Conservation (phyloP, 306 rosid species). For the Chamaecrista fasciculata region DNA sequence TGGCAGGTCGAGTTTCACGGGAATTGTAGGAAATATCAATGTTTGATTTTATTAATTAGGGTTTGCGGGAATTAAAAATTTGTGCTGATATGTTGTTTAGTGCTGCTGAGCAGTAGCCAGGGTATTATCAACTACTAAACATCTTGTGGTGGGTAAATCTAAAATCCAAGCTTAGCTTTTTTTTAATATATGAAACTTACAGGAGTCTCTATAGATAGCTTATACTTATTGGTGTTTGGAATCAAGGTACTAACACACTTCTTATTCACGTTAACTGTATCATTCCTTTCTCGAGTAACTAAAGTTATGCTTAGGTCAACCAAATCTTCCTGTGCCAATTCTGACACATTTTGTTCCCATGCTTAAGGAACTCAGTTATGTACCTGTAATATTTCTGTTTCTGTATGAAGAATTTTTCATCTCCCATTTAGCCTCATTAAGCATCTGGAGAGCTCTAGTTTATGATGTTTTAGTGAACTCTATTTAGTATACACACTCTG, state of each 20-base stretch:
- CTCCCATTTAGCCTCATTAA: background rate
- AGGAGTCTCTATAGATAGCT: background rate
- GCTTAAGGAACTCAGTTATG: background rate
- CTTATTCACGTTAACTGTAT: background rate
- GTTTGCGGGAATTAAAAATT: background rate
- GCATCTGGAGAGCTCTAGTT: background rate
- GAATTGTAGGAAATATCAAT: background rate
- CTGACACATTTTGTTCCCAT: background rate
- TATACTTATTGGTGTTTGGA: background rate
- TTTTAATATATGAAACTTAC: background rate
- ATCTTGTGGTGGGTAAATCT: background rate
- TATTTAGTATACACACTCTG: background rate
- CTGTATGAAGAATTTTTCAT: slow-evolving; percentile 6
- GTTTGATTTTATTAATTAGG: slow-evolving; percentile 1
- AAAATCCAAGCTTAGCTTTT: slow-evolving; percentile 1
- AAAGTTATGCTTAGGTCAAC: background rate
- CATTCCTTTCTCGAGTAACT: background rate
- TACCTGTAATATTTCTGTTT: background rate
- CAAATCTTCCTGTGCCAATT: background rate
- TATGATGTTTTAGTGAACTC: background rate
- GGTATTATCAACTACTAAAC: background rate
- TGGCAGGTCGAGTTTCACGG: background rate
- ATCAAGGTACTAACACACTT: background rate
- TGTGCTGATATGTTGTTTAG: background rate
- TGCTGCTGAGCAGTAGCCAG: background rate